Evolutionary conservation across 176 grass and related monocot species (phyloP), one percentile per base, ranked within the genome.

Genomic region (Metroxylon sagu): DNA sequence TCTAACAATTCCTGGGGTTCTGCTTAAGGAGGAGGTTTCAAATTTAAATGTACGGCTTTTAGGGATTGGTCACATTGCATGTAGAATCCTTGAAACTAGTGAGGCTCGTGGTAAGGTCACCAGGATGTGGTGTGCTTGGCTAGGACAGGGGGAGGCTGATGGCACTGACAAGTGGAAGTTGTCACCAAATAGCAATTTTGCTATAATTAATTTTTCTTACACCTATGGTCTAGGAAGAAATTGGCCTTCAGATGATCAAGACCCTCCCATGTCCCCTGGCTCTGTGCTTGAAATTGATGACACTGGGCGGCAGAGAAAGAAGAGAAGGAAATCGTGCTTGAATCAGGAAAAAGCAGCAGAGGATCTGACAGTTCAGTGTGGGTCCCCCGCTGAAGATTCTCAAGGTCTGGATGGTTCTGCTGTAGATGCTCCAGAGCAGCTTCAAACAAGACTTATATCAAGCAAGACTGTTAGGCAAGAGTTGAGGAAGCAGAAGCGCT

Each of bases 61-160:
- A 56, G 94, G 94, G 8, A 78, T 76, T 71, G 94, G 94, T 70
- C 77, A 77, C 63, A 73, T 89, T 64, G 72, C 88, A 64, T 98
- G 83, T 62, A 80, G 74, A 83, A 75, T 88, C 23, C 64, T 51
- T 48, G 81, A 88, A 83, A 72, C 54, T 57, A 85, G 61, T 48
- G 65, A 93, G 21, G 62, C 29, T 43, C 39, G 14, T 29, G 72
- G 72, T 67, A 89, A 85, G 81, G 66, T 93, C 23, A 83, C 55
- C 65, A 93, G 78, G 56, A 93, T 98, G 56, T 89, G 87, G 87
- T 98, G 94, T 76, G 94, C 87, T 59, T 98, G 94, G 94, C 70
- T 81, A 63, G 88, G 88, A 70, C 72, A 85, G 80, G 82, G 65
- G 53, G 68, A 39, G 18, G 52, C 25, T 69, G 23, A 52, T 26